phyloP scores from a whole-genome alignment of 306 rosid species.

The Castanopsis chinensis region DNA sequence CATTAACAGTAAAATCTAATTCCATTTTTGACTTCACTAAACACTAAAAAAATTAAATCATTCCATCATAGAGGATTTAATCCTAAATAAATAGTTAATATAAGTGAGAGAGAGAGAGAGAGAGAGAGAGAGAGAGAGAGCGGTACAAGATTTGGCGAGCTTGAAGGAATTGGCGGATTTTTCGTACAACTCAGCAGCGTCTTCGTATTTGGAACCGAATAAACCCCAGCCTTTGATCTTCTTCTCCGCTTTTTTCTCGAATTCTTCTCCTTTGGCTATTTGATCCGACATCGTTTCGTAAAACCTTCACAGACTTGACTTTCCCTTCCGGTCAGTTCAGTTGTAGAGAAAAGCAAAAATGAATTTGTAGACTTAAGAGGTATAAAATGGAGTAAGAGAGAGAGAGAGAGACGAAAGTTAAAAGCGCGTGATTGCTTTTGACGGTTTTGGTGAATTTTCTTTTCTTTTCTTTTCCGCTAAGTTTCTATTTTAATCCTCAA shows the following conservation, averaged over 20 bases:
- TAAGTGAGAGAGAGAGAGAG: not conserved
- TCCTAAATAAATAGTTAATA: not conserved
- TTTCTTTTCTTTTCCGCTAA: too few relatives aligned
- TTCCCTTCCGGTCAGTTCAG: not conserved
- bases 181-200: slow-evolving; percentile 43
- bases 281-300: slow-evolving; percentile 31
- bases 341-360: not conserved
- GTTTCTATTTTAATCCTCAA: too few relatives aligned
- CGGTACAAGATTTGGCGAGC: slow-evolving; percentile 50
- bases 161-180: slow-evolving; percentile 53
- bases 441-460: not conserved
- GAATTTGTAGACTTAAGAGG: not conserved
- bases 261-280: slow-evolving; percentile 32
- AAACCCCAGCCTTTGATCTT: slow-evolving; percentile 39
- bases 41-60: too few relatives aligned
- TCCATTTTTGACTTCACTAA: too few relatives aligned
- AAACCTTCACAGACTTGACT: not conserved
- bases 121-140: too few relatives aligned
- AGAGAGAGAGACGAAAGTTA: not conserved
- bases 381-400: not conserved
- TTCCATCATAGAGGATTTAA: too few relatives aligned
- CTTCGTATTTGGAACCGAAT: slow-evolving; percentile 41
- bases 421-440: not conserved
- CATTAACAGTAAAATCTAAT: too few relatives aligned
- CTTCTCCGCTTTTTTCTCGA: slow-evolving; percentile 43